Conservation (phyloP, 1,284 basidiomycete genomes). For the Irpex sp. region DNA sequence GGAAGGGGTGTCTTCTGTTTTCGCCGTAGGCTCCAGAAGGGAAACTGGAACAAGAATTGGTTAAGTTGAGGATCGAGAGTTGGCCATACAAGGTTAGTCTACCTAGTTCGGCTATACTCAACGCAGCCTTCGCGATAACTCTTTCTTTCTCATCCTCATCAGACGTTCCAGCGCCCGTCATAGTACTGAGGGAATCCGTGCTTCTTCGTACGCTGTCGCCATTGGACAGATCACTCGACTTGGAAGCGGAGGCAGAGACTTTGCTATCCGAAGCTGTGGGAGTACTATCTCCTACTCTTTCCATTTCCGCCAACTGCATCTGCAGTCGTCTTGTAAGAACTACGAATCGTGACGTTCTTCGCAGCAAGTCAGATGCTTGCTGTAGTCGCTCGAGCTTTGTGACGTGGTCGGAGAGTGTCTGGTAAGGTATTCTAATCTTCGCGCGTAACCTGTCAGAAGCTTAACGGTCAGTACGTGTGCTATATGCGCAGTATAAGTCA, state of each 20-base stretch:
- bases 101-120: conserved; percentile 89
- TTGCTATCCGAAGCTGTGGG: conserved; percentile 14
- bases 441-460: conserved; percentile 56
- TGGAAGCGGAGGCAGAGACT: background rate
- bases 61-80: background rate
- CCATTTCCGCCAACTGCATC: conserved; percentile 72
- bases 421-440: conserved; percentile 84
- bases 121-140: conserved; percentile 83
- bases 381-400: conserved; percentile 73
- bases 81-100: conserved; percentile 22
- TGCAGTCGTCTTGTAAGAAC: conserved; percentile 79
- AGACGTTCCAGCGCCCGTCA: conserved; percentile 25
- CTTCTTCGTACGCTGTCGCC: conserved; percentile 3
- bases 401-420: conserved; percentile 68
- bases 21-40: conserved; percentile 6
- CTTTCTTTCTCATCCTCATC: conserved; percentile 80
- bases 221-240: background rate
- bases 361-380: conserved; percentile 78
- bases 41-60: background rate
- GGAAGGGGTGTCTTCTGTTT: conserved; percentile 4
- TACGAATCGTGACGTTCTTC: conserved; percentile 80
- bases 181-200: conserved; percentile 19
- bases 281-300: conserved; percentile 18
- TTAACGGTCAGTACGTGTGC: background rate
- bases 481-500: background rate